Evolutionary conservation across 2,329 filamentous ascomycete species (phyloP).

Genomic region (Aspergillus puulaauensis): DNA sequence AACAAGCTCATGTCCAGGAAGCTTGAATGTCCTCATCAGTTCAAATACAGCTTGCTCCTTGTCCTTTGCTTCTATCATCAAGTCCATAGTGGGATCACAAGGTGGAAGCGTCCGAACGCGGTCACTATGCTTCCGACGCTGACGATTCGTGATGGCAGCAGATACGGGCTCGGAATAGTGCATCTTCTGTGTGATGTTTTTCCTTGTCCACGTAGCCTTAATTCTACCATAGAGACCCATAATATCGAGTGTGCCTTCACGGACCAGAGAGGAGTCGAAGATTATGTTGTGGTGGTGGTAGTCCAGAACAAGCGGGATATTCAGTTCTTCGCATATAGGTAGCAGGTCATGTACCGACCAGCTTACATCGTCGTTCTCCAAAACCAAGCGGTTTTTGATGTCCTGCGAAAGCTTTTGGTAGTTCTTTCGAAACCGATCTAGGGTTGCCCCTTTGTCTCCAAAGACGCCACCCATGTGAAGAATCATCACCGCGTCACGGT

Average conservation of each 20-base stretch:
- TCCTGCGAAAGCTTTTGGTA: slow-evolving; percentile 66
- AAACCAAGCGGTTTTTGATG: slow-evolving; percentile 76
- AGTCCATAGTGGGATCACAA: slow-evolving; percentile 77
- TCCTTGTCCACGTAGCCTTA: slow-evolving; percentile 76
- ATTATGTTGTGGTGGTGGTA: slow-evolving; percentile 96
- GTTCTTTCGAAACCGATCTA: slow-evolving; percentile 75
- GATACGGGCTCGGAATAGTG: slow-evolving; percentile 85
- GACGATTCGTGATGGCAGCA: slow-evolving; percentile 72
- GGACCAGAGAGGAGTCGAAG: slow-evolving; percentile 69
- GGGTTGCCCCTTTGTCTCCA: slow-evolving; percentile 77
- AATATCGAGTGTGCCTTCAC: slow-evolving; percentile 84
- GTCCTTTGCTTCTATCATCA: slow-evolving; percentile 99
- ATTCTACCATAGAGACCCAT: slow-evolving; percentile 74
- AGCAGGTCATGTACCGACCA: slow-evolving; percentile 92
- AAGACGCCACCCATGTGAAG: slow-evolving; percentile 90
- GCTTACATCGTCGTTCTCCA: slow-evolving; percentile 92
- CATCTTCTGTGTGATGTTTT: slow-evolving; percentile 90
- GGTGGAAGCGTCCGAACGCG: slow-evolving; percentile 79
- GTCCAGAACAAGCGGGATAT: slow-evolving; percentile 88
- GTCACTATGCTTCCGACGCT: slow-evolving; percentile 81
- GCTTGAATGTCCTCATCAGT: slow-evolving; percentile 81
- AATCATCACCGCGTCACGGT: slow-evolving; percentile 91
- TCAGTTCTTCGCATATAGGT: slow-evolving; percentile 87
- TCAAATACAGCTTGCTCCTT: slow-evolving; percentile 97
- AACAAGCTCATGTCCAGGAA: slow-evolving; percentile 75